A percentile compares a stretch with the other conserved stretches of the same genome.
phyloP scores from a whole-genome alignment of 1,284 basidiomycete species.

The Phellinidium pouzarii region DNA sequence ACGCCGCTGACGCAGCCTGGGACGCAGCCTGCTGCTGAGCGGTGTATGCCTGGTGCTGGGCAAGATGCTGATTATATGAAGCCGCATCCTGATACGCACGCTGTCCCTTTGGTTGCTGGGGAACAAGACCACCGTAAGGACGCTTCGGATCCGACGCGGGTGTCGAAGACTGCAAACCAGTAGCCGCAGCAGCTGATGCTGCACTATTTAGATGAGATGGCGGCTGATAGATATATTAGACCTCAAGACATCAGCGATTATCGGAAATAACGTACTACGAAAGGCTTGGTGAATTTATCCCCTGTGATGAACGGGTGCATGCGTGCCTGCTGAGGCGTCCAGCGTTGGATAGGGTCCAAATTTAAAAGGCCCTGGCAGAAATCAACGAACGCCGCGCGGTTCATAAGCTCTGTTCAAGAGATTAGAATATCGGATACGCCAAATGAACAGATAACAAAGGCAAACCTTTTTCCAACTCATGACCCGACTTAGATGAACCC shows the following conservation, averaged over 20 bases:
- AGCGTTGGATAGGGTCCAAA: constrained; percentile 90
- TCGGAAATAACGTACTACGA: constrained; percentile 55
- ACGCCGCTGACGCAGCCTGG: constrained; percentile 58
- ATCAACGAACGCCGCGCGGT: constrained; percentile 92
- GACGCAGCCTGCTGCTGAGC: constrained; percentile 70
- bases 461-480: constrained; percentile 89
- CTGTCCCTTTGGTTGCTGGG: constrained; percentile 70
- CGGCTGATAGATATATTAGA: constrained; percentile 13
- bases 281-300: constrained; percentile 88
- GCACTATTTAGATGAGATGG: constrained; percentile 13
- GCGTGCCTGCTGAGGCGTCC: constrained; percentile 95
- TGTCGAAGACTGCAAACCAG: constrained; percentile 20
- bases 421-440: constrained; percentile 12
- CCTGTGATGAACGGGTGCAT: constrained; percentile 98
- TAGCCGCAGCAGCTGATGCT: constrained; percentile 30
- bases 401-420: constrained; percentile 71
- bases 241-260: constrained; percentile 6
- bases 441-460: constrained; percentile 6
- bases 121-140: constrained; percentile 91
- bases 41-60: constrained; percentile 90
- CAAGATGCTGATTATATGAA: constrained; percentile 89
- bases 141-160: constrained; percentile 64
- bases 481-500: constrained; percentile 55
- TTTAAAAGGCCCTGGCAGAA: constrained; percentile 94
- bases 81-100: constrained; percentile 90